Conservation (phyloP, 306 rosid genomes). For the Inga laurina region DNA sequence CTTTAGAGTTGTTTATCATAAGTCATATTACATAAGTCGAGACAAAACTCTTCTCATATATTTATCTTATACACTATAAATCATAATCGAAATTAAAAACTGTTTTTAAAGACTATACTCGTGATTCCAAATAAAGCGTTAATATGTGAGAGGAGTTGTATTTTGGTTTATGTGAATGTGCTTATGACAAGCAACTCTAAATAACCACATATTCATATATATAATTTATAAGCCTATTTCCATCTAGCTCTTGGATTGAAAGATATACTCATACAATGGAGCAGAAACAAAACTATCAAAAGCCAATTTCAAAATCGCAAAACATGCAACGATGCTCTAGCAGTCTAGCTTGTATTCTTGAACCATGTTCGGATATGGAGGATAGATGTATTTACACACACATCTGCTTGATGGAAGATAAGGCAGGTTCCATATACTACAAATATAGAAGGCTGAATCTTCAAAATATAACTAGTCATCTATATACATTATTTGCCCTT, state of each 20-base stretch:
- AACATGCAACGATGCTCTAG: neutral
- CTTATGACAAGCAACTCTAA: no score
- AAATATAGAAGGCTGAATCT: constrained; percentile 1
- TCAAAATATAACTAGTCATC: neutral
- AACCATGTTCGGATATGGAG: constrained; percentile 6
- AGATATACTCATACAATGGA: neutral
- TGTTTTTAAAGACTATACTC: no score
- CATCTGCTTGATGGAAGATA: constrained; percentile 16
- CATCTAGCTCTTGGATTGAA: neutral
- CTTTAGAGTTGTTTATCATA: no score
- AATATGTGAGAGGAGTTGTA: no score
- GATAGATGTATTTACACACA: neutral
- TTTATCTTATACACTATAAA: no score
- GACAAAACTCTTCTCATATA: no score
- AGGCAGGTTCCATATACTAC: constrained; percentile 18
- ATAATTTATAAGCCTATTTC: neutral
- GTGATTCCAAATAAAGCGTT: no score
- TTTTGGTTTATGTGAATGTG: no score
- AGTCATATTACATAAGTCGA: rapidly evolving
- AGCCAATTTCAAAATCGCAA: constrained; percentile 2
- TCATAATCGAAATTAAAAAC: no score
- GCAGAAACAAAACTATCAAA: neutral
- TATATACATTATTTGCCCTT: neutral
- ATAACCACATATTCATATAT: no score
- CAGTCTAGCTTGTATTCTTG: neutral